Evolutionary conservation across 257 asterid species (phyloP), one percentile per base, ranked within the genome.

Genomic region (Jaltomata sinuosa): DNA sequence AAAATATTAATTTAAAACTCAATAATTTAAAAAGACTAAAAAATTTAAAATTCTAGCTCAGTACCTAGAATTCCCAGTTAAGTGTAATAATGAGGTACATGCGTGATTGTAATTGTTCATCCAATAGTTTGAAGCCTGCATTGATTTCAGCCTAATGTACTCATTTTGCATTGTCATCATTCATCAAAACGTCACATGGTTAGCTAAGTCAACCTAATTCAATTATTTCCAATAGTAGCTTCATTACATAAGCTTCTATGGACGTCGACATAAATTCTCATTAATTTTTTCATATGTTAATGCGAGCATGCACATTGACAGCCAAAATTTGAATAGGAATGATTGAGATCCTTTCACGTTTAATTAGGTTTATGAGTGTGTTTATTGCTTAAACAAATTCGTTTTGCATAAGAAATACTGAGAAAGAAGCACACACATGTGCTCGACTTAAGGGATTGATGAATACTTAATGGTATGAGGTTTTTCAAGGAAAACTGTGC

Each of bases 121-220:
- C 62, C 42, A 49, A 76, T 8, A 47, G 81, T 25, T 25, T 25
- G 81, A 45, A 45, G 59, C 57, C 53, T 74, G 42, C 81, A 77
- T 77, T 15, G 42, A 77, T 77, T 8, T 77, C 62, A 77, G 81
- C 81, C 61, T 22, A 77, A 27, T 77, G 61, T 15, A 77, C 81
- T 77, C 81, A 77, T 77, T 47, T 77, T 77, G 81, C 81, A 77
- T 77, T 15, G 45, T 27, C 81, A 77, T 77, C 81, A 49, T 76
- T 76, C 34, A 74, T 45, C 22, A 22, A 47, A 22, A 47, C n/a
- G 29, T 49, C 62, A 47, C 36, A 50, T 77, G 81, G 62, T 9
- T 77, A 49, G 1, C 62, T 11, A 77, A 49, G 81, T 77, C 62
- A 77, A 77, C 62, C 42, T 49, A 47, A 49, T 49, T 40, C 38